These are phyloP conservation scores for Penicillium taxi DNA, from an alignment of 495 filamentous ascomycete genomes.

Conservation along the genomic window DNA sequence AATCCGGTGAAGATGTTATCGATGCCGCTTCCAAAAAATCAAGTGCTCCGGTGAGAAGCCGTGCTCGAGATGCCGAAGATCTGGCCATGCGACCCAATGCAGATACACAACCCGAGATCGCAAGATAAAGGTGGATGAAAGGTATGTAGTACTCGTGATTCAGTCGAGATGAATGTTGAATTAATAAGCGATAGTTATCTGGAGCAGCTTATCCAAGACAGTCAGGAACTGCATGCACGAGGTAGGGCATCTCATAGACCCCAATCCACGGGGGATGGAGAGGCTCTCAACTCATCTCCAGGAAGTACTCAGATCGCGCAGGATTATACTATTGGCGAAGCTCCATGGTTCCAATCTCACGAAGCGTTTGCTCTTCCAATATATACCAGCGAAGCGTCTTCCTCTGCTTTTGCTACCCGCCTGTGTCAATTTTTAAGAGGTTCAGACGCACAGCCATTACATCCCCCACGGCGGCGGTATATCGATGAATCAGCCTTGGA, in stretches of 20 bases:
- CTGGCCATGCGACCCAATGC: constrained; percentile 26
- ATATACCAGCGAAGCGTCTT: constrained; percentile 32
- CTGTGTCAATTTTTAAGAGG: constrained; percentile 28
- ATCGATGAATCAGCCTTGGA: constrained; percentile 20
- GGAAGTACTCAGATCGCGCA: constrained; percentile 12
- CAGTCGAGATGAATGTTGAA: neutral
- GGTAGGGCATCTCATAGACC: neutral
- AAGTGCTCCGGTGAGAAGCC: constrained; percentile 35
- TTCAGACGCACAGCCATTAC: constrained; percentile 17
- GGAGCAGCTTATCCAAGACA: constrained; percentile 25
- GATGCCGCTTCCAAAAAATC: constrained; percentile 34
- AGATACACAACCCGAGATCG: constrained; percentile 30
- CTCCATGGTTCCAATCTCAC: constrained; percentile 31
- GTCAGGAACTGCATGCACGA: constrained; percentile 22
- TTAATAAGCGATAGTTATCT: constrained; percentile 18
- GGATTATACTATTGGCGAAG: constrained; percentile 22
- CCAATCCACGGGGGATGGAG: neutral
- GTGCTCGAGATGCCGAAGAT: constrained; percentile 26
- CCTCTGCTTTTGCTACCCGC: constrained; percentile 32
- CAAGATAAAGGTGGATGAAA: constrained; percentile 32
- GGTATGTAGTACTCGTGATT: constrained; percentile 8
- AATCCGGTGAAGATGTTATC: constrained; percentile 22
- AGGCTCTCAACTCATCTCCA: neutral
- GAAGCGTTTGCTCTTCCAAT: constrained; percentile 25
- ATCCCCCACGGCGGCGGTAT: constrained; percentile 28